Conservation (phyloP, 345 rosid genomes). For the Anastatica hierochuntica region DNA sequence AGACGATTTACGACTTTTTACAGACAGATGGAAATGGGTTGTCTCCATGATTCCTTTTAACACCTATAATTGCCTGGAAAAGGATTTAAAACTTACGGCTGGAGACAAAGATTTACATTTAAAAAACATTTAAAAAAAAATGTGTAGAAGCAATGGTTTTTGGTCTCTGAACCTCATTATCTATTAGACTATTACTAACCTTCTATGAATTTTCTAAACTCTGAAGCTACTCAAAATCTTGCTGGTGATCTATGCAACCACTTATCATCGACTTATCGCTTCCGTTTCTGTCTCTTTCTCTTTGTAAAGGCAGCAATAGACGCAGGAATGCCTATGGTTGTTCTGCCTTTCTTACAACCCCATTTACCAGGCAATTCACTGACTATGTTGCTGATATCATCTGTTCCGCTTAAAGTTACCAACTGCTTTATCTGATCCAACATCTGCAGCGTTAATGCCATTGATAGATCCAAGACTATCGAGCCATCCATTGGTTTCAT, state of each 20-base stretch:
- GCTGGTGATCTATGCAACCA: background rate
- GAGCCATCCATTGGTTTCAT: conserved; percentile 76
- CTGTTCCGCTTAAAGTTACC: conserved; percentile 47
- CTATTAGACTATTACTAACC: conserved; percentile 7
- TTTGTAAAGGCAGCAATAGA: conserved; percentile 30
- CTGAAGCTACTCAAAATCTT: conserved; percentile 3
- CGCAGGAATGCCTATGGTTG: conserved; percentile 66
- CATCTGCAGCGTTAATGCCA: conserved; percentile 74
- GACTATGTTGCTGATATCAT: conserved; percentile 51
- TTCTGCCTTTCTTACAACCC: conserved; percentile 71
- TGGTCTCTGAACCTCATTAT: background rate
- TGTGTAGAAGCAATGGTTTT: background rate
- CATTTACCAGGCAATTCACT: conserved; percentile 60
- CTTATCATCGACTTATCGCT: conserved; percentile 19
- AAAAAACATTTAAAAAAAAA: background rate
- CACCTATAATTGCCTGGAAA: no score
- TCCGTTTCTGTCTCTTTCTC: conserved; percentile 19
- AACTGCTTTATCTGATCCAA: conserved; percentile 67
- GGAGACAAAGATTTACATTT: conserved; percentile 14
- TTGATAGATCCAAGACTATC: conserved; percentile 49
- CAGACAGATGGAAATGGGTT: no score
- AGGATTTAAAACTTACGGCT: no score
- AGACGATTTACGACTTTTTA: no score
- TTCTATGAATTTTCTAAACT: conserved; percentile 2
- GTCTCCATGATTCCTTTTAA: no score